phyloP scores from a whole-genome alignment of 768 basidiomycete species.

The Trametes villosa region DNA sequence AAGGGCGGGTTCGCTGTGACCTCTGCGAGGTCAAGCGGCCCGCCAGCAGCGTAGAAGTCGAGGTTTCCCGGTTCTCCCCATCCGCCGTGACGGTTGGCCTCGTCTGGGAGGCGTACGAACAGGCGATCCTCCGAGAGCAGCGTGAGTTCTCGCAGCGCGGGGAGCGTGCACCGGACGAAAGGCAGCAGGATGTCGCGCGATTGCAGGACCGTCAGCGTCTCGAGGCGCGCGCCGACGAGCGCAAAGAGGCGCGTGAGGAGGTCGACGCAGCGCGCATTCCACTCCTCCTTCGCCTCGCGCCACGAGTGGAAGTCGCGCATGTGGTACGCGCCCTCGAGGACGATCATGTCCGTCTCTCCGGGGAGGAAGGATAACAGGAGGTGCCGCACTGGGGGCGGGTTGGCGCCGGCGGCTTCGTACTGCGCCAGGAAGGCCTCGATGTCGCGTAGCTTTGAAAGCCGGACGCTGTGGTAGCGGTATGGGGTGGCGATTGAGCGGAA shows the following conservation, averaged over 20 bases:
- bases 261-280: slow-evolving; percentile 7
- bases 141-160: slow-evolving; percentile 9
- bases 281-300: not conserved
- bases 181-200: slow-evolving; percentile 4
- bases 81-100: too few species aligned
- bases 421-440: not conserved
- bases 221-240: not conserved
- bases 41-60: not conserved
- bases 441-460: not conserved
- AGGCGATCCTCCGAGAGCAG: slow-evolving; percentile 7
- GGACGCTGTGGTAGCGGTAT: slow-evolving; percentile 11
- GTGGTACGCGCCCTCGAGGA: slow-evolving; percentile 4
- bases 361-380: slow-evolving; percentile 16
- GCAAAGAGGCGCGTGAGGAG: slow-evolving; percentile 5
- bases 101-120: slow-evolving; percentile 1
- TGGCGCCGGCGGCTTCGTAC: slow-evolving; percentile 3
- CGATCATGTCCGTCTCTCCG: slow-evolving; percentile 5
- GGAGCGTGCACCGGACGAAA: not conserved
- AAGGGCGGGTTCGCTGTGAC: slow-evolving; percentile 3
- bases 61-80: not conserved
- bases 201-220: slow-evolving; percentile 11
- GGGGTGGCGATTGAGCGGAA: not conserved
- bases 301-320: slow-evolving; percentile 10
- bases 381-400: slow-evolving; percentile 10
- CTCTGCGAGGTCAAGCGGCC: not conserved